Base-by-base conservation (phyloP, 2,329 filamentous ascomycete genomes). In the Colletotrichum spinosum region DNA sequence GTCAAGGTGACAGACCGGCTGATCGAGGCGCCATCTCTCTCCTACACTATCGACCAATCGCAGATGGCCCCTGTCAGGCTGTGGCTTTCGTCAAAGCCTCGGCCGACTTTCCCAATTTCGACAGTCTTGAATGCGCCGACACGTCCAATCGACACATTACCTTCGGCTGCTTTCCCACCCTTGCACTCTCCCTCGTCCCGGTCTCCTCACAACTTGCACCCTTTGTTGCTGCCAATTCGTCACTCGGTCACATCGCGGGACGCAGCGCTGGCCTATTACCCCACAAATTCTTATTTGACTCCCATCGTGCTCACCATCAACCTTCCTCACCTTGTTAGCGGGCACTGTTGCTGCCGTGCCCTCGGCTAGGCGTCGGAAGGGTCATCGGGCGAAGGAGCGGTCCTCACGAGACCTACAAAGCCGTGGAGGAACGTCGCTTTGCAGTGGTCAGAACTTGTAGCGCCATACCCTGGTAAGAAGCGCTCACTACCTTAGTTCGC, bases 261-360 rank as follows among this genome's bases (percentile, higher is more conserved):
- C 58, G 50, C 63, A 57, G 39, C 15, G 38, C 46, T 58, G 46
- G 10, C 48, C 62, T 53, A 25, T 25, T 25, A 25, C 63, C 63
- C 63, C 63, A 66, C 60, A 67, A 55, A 55, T 51, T 41, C 57
- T 61, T 55, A 56, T 52, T 61, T 45, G 51, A 52, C 55, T 67
- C 50, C 51, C 55, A 25, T 25, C 4, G 25, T 25, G 25, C 25
- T 25, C 25, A 25, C 25, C 25, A 25, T 25, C 25, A 25, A 25
- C 25, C 25, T 5, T 25, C 58, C 25, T 33, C 44, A 17, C 13
- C 2, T 59, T 46, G 54, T 53, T 44, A 48, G 45, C 51, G 50
- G 53, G 50, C 59, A 56, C 49, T 58, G 46, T 53, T 62, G 37
- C 45, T 53, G 59, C 59, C 41, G 58, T 63, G 48, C 55, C 55